A percentile compares a stretch with the other conserved stretches of the same genome.
These are phyloP conservation scores for Fusarium nelsonii DNA, from an alignment of 2,329 filamentous ascomycete species.

Conservation along the genomic window DNA sequence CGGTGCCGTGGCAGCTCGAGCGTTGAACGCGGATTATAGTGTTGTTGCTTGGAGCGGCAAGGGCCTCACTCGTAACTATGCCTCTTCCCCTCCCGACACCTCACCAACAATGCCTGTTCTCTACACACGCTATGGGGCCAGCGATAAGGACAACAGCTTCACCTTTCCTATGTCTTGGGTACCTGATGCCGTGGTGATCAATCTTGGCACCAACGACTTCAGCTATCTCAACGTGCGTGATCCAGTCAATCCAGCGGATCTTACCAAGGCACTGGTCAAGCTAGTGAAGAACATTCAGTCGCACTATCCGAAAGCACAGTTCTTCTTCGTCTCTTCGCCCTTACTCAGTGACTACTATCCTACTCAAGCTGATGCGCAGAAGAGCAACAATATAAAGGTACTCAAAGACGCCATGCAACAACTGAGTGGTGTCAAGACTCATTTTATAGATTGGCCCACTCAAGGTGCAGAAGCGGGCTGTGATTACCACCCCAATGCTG, in stretches of 20 bases:
- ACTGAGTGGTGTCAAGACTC: slow-evolving; percentile 49
- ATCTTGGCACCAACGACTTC: slow-evolving; percentile 60
- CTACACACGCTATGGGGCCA: slow-evolving; percentile 58
- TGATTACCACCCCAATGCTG: slow-evolving; percentile 58
- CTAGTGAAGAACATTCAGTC: slow-evolving; percentile 47
- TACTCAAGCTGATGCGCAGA: slow-evolving; percentile 52
- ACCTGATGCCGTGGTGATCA: slow-evolving; percentile 57
- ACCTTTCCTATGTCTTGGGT: slow-evolving; percentile 50
- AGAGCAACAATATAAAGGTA: slow-evolving; percentile 53
- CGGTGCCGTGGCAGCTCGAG: slow-evolving; percentile 56
- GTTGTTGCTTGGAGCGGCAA: slow-evolving; percentile 61
- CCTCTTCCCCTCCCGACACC: slow-evolving; percentile 46
- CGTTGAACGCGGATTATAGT: slow-evolving; percentile 57
- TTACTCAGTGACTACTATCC: slow-evolving; percentile 57
- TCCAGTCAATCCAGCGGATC: slow-evolving; percentile 46
- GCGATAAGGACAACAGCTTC: slow-evolving; percentile 55
- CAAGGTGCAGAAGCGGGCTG: slow-evolving; percentile 57
- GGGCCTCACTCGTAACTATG: slow-evolving; percentile 57
- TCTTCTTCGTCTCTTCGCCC: slow-evolving; percentile 58
- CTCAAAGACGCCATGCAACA: slow-evolving; percentile 52
- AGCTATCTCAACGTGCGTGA: slow-evolving; percentile 51
- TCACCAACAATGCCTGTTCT: slow-evolving; percentile 55
- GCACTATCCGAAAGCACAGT: slow-evolving; percentile 53
- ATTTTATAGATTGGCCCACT: slow-evolving; percentile 58
- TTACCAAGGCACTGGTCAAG: slow-evolving; percentile 46